phyloP scores from a whole-genome alignment of 495 filamentous ascomycete species.

The Bacidia rubella region DNA sequence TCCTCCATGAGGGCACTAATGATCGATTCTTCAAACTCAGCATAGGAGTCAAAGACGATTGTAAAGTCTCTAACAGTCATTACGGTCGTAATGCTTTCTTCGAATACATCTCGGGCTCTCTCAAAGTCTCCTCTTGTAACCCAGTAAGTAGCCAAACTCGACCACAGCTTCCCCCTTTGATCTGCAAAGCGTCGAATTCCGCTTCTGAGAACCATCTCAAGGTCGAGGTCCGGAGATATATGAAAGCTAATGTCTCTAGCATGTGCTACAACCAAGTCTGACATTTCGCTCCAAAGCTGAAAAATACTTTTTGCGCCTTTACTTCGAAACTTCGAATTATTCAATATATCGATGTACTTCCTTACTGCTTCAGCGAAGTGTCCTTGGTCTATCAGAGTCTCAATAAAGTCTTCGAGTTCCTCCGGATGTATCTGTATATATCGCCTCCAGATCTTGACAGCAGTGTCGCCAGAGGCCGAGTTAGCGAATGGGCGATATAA shows the following conservation, averaged over 20 bases:
- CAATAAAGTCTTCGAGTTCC: slow-evolving; percentile 88
- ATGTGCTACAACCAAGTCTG: slow-evolving; percentile 87
- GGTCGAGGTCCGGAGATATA: slow-evolving; percentile 68
- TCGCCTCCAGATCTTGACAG: slow-evolving; percentile 82
- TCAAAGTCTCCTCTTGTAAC: slow-evolving; percentile 88
- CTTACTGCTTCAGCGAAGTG: slow-evolving; percentile 86
- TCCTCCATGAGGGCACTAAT: slow-evolving; percentile 83
- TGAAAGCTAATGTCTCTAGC: slow-evolving; percentile 75
- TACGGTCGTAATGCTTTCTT: slow-evolving; percentile 93
- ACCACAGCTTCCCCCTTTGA: slow-evolving; percentile 94
- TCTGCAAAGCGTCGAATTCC: slow-evolving; percentile 88
- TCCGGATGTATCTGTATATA: slow-evolving; percentile 99
- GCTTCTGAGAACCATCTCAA: slow-evolving; percentile 86
- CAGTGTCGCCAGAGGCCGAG: slow-evolving; percentile 81
- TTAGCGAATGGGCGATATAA: slow-evolving; percentile 86
- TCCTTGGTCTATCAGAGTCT: slow-evolving; percentile 66
- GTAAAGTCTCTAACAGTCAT: slow-evolving; percentile 99
- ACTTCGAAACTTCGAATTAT: slow-evolving; percentile 83
- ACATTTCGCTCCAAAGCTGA: slow-evolving; percentile 96
- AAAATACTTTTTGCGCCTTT: slow-evolving; percentile 91
- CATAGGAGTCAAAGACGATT: slow-evolving; percentile 88
- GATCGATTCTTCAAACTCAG: slow-evolving; percentile 93
- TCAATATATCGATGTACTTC: slow-evolving; percentile 85
- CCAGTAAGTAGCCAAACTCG: slow-evolving; percentile 91
- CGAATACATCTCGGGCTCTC: slow-evolving; percentile 79